A percentile compares a stretch with the other conserved stretches of the same genome.
These are phyloP conservation scores for Haplosporangium sp. DNA, from an alignment of 371 early-diverging fungal genomes.

Conservation along the genomic window DNA sequence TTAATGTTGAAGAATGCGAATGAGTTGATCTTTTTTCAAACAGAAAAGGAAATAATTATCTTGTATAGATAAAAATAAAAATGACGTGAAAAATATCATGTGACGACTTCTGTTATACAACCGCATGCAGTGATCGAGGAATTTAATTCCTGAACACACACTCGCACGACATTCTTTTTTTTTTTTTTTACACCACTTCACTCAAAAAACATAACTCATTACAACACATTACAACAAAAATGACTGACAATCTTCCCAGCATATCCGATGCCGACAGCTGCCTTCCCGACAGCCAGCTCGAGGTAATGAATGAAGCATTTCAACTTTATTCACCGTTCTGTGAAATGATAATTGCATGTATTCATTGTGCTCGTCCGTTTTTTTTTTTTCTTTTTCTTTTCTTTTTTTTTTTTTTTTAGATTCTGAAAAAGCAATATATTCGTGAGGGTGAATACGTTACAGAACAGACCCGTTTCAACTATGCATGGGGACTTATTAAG, in stretches of 20 bases:
- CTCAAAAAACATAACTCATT: neutral
- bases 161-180: neutral
- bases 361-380: neutral
- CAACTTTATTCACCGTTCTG: neutral
- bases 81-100: neutral
- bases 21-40: neutral
- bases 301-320: conserved; percentile 21
- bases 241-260: conserved; percentile 52
- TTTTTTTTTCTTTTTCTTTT: neutral
- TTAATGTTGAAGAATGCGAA: neutral
- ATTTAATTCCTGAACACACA: neutral
- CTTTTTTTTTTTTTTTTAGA: conserved; percentile 52
- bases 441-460: conserved; percentile 75
- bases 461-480: conserved; percentile 95
- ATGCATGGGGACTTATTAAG: conserved; percentile 93
- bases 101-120: neutral
- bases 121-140: neutral
- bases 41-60: too few relatives aligned
- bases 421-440: conserved; percentile 79
- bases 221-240: conserved; percentile 1
- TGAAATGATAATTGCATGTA: neutral
- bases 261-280: conserved; percentile 54
- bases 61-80: neutral
- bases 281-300: conserved; percentile 52
- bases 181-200: neutral